A percentile compares a stretch with the other conserved stretches of the same genome.
These are phyloP conservation scores for Boletus vinaceobasis DNA, from an alignment of 768 basidiomycete genomes.

Conservation along the genomic window DNA sequence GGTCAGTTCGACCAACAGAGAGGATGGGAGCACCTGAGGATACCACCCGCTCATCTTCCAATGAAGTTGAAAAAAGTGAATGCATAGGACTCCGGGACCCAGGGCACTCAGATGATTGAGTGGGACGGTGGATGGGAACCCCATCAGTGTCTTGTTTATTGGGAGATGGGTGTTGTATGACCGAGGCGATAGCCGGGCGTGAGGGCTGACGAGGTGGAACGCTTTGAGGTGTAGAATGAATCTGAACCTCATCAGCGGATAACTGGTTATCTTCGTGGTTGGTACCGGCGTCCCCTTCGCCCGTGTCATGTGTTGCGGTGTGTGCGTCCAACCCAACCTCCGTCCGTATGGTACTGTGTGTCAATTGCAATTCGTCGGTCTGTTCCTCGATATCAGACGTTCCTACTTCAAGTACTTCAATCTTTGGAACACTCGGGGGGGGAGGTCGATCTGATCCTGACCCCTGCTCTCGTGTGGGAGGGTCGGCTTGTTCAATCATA, in stretches of 20 bases:
- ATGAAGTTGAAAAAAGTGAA: slow-evolving; percentile 27
- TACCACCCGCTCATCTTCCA: neutral
- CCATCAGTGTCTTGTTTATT: neutral
- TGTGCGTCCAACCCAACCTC: neutral
- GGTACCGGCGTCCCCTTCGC: neutral
- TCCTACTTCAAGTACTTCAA: slow-evolving; percentile 10
- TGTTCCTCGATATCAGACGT: slow-evolving; percentile 10
- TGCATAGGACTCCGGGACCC: slow-evolving; percentile 15
- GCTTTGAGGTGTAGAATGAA: neutral
- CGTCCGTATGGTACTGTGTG: neutral
- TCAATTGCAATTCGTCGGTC: slow-evolving; percentile 7
- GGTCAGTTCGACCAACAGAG: neutral
- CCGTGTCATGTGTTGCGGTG: neutral
- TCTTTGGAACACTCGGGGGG: slow-evolving; percentile 5
- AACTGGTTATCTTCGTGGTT: neutral
- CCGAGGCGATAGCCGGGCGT: neutral
- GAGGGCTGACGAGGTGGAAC: neutral
- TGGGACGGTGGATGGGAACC: neutral
- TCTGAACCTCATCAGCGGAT: slow-evolving; percentile 6
- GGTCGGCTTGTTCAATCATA: neutral
- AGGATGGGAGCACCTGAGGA: neutral
- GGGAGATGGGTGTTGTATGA: neutral
- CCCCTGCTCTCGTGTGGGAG: neutral
- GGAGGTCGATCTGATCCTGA: neutral
- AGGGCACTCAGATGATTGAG: neutral